phyloP scores from a whole-genome alignment of 2,329 filamentous ascomycete species.

The Huntiella bhutanensis region DNA sequence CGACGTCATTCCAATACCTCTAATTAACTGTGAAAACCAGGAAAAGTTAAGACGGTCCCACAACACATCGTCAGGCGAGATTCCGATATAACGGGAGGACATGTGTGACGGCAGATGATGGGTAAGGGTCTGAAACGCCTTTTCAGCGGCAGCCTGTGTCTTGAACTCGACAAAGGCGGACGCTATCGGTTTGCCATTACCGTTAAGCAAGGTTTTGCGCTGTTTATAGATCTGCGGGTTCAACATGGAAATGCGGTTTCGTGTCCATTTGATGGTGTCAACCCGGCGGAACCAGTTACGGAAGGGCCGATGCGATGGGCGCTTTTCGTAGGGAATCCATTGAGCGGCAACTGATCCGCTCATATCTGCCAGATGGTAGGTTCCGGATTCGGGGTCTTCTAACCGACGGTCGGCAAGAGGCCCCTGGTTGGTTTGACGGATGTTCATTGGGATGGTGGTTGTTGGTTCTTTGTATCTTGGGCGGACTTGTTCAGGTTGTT shows the following conservation, averaged over 20 bases:
- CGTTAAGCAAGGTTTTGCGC: slow-evolving; percentile 42
- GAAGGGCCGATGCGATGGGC: slow-evolving; percentile 53
- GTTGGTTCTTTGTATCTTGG: background rate
- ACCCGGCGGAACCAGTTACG: slow-evolving; percentile 68
- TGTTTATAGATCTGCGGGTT: slow-evolving; percentile 38
- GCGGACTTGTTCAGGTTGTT: background rate
- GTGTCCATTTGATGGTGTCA: slow-evolving; percentile 83
- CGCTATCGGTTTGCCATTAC: slow-evolving; percentile 43
- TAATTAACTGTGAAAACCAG: slow-evolving; percentile 61
- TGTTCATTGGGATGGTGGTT: background rate
- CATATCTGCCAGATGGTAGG: slow-evolving; percentile 13
- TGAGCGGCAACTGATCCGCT: slow-evolving; percentile 43
- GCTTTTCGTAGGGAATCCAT: slow-evolving; percentile 54
- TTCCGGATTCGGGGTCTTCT: background rate
- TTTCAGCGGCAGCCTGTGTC: slow-evolving; percentile 64
- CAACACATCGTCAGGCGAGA: slow-evolving; percentile 63
- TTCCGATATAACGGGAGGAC: slow-evolving; percentile 65
- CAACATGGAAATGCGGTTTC: slow-evolving; percentile 28
- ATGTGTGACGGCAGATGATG: slow-evolving; percentile 71
- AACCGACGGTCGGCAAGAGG: background rate
- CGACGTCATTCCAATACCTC: slow-evolving; percentile 41
- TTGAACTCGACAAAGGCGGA: slow-evolving; percentile 90
- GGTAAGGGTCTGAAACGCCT: slow-evolving; percentile 62
- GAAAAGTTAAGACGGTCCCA: slow-evolving; percentile 56
- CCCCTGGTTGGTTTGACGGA: background rate